Evolutionary conservation across 2,329 filamentous ascomycete genomes (phyloP).

Genomic region (Xylaria sp.): DNA sequence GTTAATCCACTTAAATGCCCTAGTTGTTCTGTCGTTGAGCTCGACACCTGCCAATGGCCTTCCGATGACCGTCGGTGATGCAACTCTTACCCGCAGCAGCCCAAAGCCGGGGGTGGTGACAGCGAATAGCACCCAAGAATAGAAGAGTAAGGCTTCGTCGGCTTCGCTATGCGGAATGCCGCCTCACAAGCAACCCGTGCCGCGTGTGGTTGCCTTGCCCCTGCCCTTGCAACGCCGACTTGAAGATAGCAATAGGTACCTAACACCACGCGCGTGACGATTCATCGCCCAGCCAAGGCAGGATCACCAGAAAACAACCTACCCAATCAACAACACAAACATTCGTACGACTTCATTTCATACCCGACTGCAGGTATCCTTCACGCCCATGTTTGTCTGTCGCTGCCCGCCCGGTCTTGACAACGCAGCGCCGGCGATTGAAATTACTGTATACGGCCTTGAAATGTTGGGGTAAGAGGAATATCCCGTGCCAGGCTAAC

Average conservation of each 20-base stretch:
- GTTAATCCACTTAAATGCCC: constrained; percentile 1
- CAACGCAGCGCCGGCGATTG: constrained; percentile 6
- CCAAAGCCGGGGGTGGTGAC: constrained; percentile 10
- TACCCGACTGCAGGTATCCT: constrained; percentile 28
- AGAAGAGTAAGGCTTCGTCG: constrained; percentile 26
- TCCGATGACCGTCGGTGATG: constrained; percentile 1
- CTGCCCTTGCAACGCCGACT: constrained; percentile 28
- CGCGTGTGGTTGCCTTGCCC: constrained; percentile 28
- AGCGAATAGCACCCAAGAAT: constrained; percentile 20
- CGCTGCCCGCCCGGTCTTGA: constrained; percentile 13
- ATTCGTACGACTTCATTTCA: constrained; percentile 13
- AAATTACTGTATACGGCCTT: background rate
- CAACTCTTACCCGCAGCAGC: constrained; percentile 11
- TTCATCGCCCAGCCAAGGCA: constrained; percentile 17
- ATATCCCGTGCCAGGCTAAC: background rate
- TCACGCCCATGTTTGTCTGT: constrained; percentile 1
- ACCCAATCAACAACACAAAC: constrained; percentile 24
- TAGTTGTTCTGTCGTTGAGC: background rate
- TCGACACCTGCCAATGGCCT: background rate
- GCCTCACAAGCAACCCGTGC: constrained; percentile 25
- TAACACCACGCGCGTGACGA: constrained; percentile 10
- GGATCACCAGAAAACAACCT: constrained; percentile 9
- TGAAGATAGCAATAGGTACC: constrained; percentile 12
- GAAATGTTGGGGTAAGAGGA: background rate
- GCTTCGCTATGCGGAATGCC: constrained; percentile 25